phyloP scores from a whole-genome alignment of 495 filamentous ascomycete genomes.

The Aspergillus diversus region DNA sequence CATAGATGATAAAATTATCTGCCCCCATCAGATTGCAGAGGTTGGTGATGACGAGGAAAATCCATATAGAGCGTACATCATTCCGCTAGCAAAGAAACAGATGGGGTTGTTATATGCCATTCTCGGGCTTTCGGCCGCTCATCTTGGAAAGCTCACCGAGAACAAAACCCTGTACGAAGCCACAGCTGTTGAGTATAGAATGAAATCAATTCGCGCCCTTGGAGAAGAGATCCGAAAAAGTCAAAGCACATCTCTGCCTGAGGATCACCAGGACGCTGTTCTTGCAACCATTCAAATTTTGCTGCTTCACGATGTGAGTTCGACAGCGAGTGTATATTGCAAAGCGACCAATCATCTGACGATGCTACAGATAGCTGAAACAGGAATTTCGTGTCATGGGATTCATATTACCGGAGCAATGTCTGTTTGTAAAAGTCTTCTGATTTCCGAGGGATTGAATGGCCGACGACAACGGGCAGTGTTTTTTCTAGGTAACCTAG shows the following conservation, averaged over 20 bases:
- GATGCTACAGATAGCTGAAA: slow-evolving; percentile 36
- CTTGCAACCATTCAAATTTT: slow-evolving; percentile 45
- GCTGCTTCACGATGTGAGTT: slow-evolving; percentile 43
- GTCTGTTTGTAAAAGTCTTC: slow-evolving; percentile 40
- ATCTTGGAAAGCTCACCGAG: slow-evolving; percentile 34
- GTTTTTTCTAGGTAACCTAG: slow-evolving; percentile 44
- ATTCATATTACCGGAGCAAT: slow-evolving; percentile 45
- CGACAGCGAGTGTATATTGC: background rate
- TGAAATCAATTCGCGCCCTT: slow-evolving; percentile 41
- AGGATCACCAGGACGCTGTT: slow-evolving; percentile 39
- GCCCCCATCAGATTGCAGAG: slow-evolving; percentile 44
- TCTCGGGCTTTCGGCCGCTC: slow-evolving; percentile 40
- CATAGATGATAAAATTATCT: slow-evolving; percentile 40
- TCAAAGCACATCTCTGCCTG: slow-evolving; percentile 28
- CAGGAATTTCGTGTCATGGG: slow-evolving; percentile 41
- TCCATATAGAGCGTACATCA: slow-evolving; percentile 41
- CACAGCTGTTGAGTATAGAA: slow-evolving; percentile 38
- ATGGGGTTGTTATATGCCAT: slow-evolving; percentile 40
- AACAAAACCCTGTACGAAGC: slow-evolving; percentile 33
- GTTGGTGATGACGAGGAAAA: slow-evolving; percentile 30
- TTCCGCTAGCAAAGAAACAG: slow-evolving; percentile 41
- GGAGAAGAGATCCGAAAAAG: slow-evolving; percentile 34
- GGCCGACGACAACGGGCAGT: slow-evolving; percentile 34
- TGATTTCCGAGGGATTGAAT: slow-evolving; percentile 33
- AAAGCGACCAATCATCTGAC: slow-evolving; percentile 1